phyloP scores from a whole-genome alignment of 1,284 basidiomycete genomes.

The Trametes sp. region DNA sequence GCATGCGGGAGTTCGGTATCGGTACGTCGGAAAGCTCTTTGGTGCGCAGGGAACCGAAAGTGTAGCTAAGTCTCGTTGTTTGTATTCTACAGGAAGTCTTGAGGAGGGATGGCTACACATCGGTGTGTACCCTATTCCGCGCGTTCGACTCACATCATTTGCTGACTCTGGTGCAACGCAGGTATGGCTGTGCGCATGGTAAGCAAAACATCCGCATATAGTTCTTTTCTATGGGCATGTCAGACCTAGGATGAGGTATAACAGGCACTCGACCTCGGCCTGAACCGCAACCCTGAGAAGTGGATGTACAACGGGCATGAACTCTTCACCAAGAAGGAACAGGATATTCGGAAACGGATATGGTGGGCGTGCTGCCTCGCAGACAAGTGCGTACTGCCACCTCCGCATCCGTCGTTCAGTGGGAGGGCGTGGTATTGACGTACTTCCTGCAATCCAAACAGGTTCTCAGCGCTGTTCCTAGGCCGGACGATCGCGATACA shows the following conservation, averaged over 20 bases:
- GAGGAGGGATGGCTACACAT: conserved; percentile 85
- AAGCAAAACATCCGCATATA: too few relatives aligned
- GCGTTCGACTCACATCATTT: too few relatives aligned
- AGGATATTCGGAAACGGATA: conserved; percentile 77
- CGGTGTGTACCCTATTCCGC: conserved; percentile 52
- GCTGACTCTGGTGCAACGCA: conserved; percentile 32
- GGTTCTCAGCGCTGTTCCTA: conserved; percentile 33
- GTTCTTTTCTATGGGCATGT: too few relatives aligned
- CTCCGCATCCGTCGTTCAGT: not conserved
- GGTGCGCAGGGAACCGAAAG: not conserved
- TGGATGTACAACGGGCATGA: conserved; percentile 72
- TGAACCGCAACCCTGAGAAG: conserved; percentile 81
- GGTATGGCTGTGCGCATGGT: conserved; percentile 85
- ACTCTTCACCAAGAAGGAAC: conserved; percentile 75
- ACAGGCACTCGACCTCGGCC: conserved; percentile 85
- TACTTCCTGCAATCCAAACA: conserved; percentile 11
- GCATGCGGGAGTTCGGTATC: conserved; percentile 84
- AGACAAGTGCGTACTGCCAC: conserved; percentile 62
- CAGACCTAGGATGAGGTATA: too few relatives aligned
- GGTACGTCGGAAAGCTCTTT: conserved; percentile 46
- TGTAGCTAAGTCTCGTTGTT: not conserved
- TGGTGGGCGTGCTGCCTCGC: conserved; percentile 85
- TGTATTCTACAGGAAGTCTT: conserved; percentile 59
- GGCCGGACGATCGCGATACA: conserved; percentile 75
- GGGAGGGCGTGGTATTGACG: not conserved